Base-by-base conservation (phyloP, 495 filamentous ascomycete species). In the Thermochaetoides thermophila region DNA sequence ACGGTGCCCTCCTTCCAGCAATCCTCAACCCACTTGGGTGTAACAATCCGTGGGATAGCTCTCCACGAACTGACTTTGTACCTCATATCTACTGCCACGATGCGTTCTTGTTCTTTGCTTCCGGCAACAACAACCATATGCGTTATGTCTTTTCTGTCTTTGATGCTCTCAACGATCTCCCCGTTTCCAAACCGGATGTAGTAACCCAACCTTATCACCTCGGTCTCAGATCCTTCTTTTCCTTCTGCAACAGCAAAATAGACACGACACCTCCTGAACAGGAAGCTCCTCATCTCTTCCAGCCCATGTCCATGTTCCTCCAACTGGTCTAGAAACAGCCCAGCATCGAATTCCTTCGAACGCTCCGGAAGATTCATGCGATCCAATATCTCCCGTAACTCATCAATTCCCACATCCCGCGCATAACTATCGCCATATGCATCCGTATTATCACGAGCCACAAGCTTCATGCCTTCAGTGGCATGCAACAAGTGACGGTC, bases 381-480 rank as follows among this genome's bases (percentile, higher is more conserved):
- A 1, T 61, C 53, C 20, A 75, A 40, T 27, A 84, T 56, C 9
- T 59, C 52, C 29, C 55, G 59, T 18, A 96, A 57, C 46, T 93
- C 82, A 3, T 76, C 69, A 0, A 62, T 48, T 1, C 56, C 67
- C 8, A 79, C 60, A 42, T 92, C 74, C 17, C 84, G 66, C 1
- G 76, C 68, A 51, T 84, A 96, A 46, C 84, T 86, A 53, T 97
- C 89, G 2, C 72, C 75, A 44, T 69, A 93, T 39, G 64, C 59
- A 52, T 97, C 89, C 6, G 79, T 59, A 38, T 74, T 81, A 15
- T 50, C 42, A 35, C 46, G 44, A n/a, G 48, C 53, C 11, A 32
- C 42, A 32, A 10, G 36, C 30, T 10, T 35, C 35, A 57, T 52
- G 7, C 40, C 44, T 33, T 54, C 54, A 8, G 53, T 56, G 8